Evolutionary conservation across 148 eudicot species (phyloP), one percentile per base, ranked within the genome.

Genomic region (Rhododendron griersonianum): DNA sequence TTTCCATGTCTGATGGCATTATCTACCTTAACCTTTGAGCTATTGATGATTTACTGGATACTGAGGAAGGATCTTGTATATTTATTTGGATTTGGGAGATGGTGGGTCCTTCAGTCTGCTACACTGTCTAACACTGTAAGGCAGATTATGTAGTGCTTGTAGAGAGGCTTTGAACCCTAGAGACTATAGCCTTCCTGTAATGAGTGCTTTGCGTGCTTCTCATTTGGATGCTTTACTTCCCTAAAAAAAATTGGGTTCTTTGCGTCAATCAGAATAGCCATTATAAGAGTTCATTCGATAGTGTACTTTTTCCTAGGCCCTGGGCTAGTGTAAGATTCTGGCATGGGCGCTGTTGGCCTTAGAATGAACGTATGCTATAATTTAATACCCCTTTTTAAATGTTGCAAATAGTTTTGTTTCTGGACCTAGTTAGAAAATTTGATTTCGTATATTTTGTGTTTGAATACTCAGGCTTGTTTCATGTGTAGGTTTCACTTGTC

Each of bases 401-500:
- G 74, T 25, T 67, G 33, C 76, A 30, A 30, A 30, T 30, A 14
- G 1, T 14, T 30, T 14, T 30, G 19, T 71, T 71, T 71, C 18
- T 71, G 76, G 76, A 71, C 15, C 15, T 3, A 9, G n/a, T 61
- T 28, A 7, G n/a, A 16, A 75, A 37, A 0, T 85, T 65, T 44
- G 9, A 76, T 77, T 50, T 53, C 28, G 41, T 44, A 45, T 9
- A 14, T 39, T 8, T 15, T 37, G 28, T 67, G 28, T 57, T 50
- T 73, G 28, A 71, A 37, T 33, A 82, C 19, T 74, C 37, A 51
- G 23, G 69, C 61, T 78, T 88, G 47, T 80, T 86, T 78, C 83
- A 81, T 84, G 47, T 86, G 41, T 83, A 97, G 99, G 94, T 95
- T 95, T 91, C 92, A 97, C 89, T 78, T 95, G 92, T 93, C 98